Conservation (phyloP, 768 basidiomycete species). For the Tylopilus balloui region DNA sequence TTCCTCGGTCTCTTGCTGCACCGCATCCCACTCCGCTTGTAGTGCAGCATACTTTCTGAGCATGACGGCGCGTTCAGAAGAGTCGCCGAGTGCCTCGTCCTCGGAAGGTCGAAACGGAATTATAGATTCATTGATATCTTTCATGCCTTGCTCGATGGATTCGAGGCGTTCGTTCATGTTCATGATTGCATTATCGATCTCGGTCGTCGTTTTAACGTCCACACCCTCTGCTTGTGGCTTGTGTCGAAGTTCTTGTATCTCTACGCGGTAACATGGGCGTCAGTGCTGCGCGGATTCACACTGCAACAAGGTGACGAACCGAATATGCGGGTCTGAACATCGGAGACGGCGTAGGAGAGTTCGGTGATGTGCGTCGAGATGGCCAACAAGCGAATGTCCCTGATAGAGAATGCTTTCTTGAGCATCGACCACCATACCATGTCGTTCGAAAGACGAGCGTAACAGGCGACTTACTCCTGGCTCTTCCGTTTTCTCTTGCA, state of each 20-base stretch:
- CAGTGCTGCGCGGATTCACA: constrained; percentile 5
- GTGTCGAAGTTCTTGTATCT: constrained; percentile 91
- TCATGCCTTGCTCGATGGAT: constrained; percentile 66
- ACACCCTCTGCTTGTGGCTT: constrained; percentile 63
- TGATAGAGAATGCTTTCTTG: constrained; percentile 34
- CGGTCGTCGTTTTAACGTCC: constrained; percentile 52
- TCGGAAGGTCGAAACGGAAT: constrained; percentile 51
- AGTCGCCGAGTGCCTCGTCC: constrained; percentile 45
- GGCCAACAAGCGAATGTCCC: constrained; percentile 71
- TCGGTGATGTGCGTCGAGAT: constrained; percentile 85
- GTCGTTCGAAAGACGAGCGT: constrained; percentile 15
- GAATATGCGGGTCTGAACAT: constrained; percentile 89
- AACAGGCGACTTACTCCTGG: constrained; percentile 54
- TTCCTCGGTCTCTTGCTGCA: constrained; percentile 75
- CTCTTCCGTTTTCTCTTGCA: constrained; percentile 53
- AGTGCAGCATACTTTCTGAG: constrained; percentile 73
- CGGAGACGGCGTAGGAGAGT: constrained; percentile 79
- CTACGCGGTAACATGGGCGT: constrained; percentile 36
- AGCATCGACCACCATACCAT: constrained; percentile 26
- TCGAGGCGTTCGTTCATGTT: constrained; percentile 76
- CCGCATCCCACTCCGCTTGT: constrained; percentile 72
- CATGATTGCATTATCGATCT: constrained; percentile 80
- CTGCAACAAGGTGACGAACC: constrained; percentile 41
- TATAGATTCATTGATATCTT: constrained; percentile 60
- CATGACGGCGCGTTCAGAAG: constrained; percentile 39